Percentiles rank a stretch among this genome's conserved stretches.
Evolutionary conservation across 257 asterid genomes (phyloP).

Genomic region (Marsdenia floribunda): DNA sequence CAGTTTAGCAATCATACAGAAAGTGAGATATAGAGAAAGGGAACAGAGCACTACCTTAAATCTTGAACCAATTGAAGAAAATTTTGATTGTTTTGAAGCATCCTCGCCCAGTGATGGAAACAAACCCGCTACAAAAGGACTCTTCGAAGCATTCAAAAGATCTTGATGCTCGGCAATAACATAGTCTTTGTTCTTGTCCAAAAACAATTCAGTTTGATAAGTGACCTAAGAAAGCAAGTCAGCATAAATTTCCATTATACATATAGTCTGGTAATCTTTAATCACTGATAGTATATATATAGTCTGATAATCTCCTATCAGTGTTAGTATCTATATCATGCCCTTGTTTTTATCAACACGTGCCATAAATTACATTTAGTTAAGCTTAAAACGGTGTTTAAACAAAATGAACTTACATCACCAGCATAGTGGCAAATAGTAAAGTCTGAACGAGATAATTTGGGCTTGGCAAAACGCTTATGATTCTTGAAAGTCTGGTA

Average conservation of each 20-base stretch:
- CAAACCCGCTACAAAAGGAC: constrained; percentile 74
- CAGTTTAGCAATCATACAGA: constrained; percentile 15
- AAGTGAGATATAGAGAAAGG: constrained; percentile 10
- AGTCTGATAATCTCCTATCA: not conserved
- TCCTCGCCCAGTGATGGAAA: constrained; percentile 79
- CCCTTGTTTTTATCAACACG: constrained; percentile 3
- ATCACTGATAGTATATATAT: not conserved
- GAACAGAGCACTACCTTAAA: constrained; percentile 59
- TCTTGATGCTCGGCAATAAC: constrained; percentile 98
- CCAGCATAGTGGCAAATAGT: constrained; percentile 96
- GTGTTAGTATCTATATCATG: constrained; percentile 13
- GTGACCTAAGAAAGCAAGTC: constrained; percentile 60
- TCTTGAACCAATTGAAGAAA: constrained; percentile 93
- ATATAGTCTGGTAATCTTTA: not conserved
- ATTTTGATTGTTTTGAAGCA: constrained; percentile 87
- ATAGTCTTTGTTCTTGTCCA: constrained; percentile 97
- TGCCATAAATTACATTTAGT: not conserved
- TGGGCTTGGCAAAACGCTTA: constrained; percentile 94
- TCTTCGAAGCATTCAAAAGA: constrained; percentile 74
- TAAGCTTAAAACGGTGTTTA: not conserved
- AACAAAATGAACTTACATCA: constrained; percentile 61
- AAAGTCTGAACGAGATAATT: constrained; percentile 90
- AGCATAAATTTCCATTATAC: not conserved
- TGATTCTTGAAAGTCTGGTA: constrained; percentile 82
- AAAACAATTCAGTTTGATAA: constrained; percentile 88